Conservation (phyloP, 441 rosid species). For the Isatis lusitanica region DNA sequence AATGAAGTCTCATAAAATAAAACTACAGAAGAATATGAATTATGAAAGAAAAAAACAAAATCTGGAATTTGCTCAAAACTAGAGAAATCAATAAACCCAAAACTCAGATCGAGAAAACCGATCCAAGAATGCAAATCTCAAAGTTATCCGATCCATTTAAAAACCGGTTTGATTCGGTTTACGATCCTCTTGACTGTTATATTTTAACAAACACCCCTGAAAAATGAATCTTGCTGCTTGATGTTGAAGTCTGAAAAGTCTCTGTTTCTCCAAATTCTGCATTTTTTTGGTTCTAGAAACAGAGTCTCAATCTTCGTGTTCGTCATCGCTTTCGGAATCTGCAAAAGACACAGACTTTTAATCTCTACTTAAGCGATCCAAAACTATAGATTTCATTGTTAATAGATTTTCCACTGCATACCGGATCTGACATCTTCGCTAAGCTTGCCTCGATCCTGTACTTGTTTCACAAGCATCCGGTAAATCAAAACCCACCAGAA, state of each 20-base stretch:
- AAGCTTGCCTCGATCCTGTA: slow-evolving; percentile 53
- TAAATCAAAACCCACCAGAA: slow-evolving; percentile 68
- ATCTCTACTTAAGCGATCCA: neutral
- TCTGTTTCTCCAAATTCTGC: neutral
- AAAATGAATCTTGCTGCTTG: neutral
- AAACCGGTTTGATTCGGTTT: slow-evolving; percentile 3
- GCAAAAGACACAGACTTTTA: slow-evolving; percentile 25
- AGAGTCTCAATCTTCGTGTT: slow-evolving; percentile 55
- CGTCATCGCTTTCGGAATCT: slow-evolving; percentile 76
- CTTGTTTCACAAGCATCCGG: slow-evolving; percentile 55
- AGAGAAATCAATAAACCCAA: slow-evolving; percentile 11
- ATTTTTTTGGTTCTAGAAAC: neutral
- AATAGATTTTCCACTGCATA: slow-evolving; percentile 20
- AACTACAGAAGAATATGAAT: neutral
- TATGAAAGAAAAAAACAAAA: neutral
- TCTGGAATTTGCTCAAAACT: slow-evolving; percentile 22
- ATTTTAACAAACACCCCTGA: neutral
- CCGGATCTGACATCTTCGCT: slow-evolving; percentile 67
- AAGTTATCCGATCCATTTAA: slow-evolving; percentile 9
- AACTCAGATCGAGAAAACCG: neutral
- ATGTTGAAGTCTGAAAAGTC: neutral
- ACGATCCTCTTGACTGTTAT: neutral
- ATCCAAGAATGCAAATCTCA: neutral
- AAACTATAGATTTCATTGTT: neutral
- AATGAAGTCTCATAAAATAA: neutral